These are phyloP conservation scores for Laguncularia racemosa DNA, from an alignment of 345 rosid genomes.

Conservation along the genomic window DNA sequence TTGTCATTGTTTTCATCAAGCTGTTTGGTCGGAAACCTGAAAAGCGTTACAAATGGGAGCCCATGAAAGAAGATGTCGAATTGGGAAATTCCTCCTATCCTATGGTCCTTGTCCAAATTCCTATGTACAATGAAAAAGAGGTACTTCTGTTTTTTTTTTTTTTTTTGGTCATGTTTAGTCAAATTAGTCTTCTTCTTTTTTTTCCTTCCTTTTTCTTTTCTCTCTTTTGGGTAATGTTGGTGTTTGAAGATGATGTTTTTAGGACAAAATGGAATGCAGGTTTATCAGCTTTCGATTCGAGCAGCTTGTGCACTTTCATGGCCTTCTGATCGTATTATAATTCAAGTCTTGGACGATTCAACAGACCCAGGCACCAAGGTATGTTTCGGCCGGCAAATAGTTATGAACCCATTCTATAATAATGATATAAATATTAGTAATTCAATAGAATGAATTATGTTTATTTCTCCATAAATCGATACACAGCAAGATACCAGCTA, in stretches of 20 bases:
- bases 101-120: conserved; percentile 89
- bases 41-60: conserved; percentile 68
- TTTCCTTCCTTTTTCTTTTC: neutral
- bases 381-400: neutral
- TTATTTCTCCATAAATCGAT: too few relatives aligned
- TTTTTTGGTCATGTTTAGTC: neutral
- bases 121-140: conserved; percentile 97
- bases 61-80: conserved; percentile 83
- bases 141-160: conserved; percentile 21
- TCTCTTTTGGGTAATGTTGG: neutral
- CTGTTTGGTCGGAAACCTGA: conserved; percentile 78
- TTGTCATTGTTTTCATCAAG: conserved; percentile 60
- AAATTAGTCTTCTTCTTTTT: neutral
- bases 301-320: conserved; percentile 97
- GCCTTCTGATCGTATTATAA: conserved; percentile 85
- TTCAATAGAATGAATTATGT: too few relatives aligned
- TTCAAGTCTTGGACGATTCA: conserved; percentile 94
- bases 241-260: too few relatives aligned
- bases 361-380: conserved; percentile 88
- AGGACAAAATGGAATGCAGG: conserved; percentile 29
- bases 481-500: too few relatives aligned
- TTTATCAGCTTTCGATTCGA: conserved; percentile 79
- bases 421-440: too few relatives aligned
- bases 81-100: conserved; percentile 79
- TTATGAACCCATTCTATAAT: too few relatives aligned